A percentile compares a stretch with the other conserved stretches of the same genome.
Conservation (phyloP, 2,329 filamentous ascomycete genomes). For the Mariannaea elegans region DNA sequence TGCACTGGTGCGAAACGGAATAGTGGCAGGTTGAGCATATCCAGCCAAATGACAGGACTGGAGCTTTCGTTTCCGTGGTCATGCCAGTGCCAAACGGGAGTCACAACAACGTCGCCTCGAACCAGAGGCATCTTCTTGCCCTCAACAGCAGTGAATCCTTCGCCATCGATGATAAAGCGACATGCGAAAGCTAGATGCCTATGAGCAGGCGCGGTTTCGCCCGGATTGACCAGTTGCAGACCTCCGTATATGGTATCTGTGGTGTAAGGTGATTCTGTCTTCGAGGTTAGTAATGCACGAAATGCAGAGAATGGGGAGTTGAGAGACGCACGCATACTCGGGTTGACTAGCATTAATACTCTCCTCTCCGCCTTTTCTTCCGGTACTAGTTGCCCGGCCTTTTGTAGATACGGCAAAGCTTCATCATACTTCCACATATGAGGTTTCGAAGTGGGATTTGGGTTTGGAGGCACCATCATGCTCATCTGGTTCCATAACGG, state of each 20-base stretch:
- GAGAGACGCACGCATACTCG: conserved; percentile 56
- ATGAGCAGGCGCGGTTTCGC: conserved; percentile 64
- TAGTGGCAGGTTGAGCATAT: conserved; percentile 62
- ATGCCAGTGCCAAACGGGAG: conserved; percentile 67
- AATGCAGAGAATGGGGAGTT: accelerated
- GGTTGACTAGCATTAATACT: conserved; percentile 54
- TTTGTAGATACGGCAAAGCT: conserved; percentile 46
- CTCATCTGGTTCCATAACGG: conserved; percentile 61
- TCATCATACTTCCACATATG: conserved; percentile 50
- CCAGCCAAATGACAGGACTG: conserved; percentile 65
- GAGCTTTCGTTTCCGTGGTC: conserved; percentile 67
- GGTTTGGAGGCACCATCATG: conserved; percentile 55
- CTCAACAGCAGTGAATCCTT: conserved; percentile 66
- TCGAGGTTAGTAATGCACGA: not conserved
- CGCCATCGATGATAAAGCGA: conserved; percentile 66
- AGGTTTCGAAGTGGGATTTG: conserved; percentile 53
- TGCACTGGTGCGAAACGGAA: conserved; percentile 61
- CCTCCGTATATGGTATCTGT: conserved; percentile 64
- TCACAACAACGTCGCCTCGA: conserved; percentile 65
- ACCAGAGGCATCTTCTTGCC: conserved; percentile 60
- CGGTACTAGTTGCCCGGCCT: conserved; percentile 47
- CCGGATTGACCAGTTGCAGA: conserved; percentile 64
- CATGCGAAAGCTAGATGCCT: conserved; percentile 65
- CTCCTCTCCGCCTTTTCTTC: conserved; percentile 53
- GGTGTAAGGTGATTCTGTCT: conserved; percentile 56